These are phyloP conservation scores for Clonostachys rosea DNA, from an alignment of 2,329 filamentous ascomycete species.

Conservation along the genomic window DNA sequence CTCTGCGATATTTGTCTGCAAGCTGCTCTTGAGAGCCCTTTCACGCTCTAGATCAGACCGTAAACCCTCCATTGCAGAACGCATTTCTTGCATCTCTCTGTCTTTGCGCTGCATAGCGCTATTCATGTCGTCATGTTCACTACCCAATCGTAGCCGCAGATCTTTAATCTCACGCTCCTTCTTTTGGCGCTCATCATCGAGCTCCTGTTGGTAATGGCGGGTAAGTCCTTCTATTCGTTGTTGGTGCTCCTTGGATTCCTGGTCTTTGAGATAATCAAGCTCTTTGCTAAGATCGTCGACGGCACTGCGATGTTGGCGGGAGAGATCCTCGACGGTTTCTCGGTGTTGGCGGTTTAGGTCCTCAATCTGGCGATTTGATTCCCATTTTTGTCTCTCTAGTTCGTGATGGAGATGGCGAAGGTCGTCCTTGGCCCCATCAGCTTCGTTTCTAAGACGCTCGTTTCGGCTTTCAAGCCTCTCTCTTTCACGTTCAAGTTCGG, in stretches of 20 bases:
- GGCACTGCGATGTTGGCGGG: conserved; percentile 22
- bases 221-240: conserved; percentile 64
- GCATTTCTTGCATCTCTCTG: conserved; percentile 44
- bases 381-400: conserved; percentile 28
- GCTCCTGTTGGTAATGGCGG: conserved; percentile 55
- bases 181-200: conserved; percentile 59
- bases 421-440: conserved; percentile 38
- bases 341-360: conserved; percentile 35
- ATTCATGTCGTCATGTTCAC: conserved; percentile 46
- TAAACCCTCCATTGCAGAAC: conserved; percentile 36
- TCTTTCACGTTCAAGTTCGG: conserved; percentile 42
- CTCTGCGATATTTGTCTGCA: conserved; percentile 50
- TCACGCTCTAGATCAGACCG: conserved; percentile 56
- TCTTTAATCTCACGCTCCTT: conserved; percentile 61
- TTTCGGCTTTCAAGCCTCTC: conserved; percentile 41
- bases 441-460: conserved; percentile 55
- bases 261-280: conserved; percentile 29
- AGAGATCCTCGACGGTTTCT: conserved; percentile 24
- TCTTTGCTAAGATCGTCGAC: conserved; percentile 38
- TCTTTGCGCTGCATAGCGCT: conserved; percentile 46
- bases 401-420: conserved; percentile 24
- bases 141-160: conserved; percentile 47
- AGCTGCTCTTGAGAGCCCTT: conserved; percentile 50
- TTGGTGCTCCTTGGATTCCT: conserved; percentile 54
- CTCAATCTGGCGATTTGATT: conserved; percentile 43